Base-by-base conservation (phyloP, 176 grass and related monocot genomes). In the Lolium perenne region DNA sequence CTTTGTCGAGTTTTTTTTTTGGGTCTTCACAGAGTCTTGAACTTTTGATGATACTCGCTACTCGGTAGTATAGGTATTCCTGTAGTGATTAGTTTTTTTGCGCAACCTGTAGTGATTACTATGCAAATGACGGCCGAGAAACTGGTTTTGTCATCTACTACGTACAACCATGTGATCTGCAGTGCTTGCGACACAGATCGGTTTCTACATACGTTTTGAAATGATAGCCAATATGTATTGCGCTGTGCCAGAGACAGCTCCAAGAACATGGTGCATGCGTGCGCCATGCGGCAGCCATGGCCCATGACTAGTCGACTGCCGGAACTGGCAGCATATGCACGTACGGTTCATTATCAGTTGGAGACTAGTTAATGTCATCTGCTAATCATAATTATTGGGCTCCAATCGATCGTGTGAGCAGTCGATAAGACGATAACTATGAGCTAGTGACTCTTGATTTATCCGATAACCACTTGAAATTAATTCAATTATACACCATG, bases 261-360 rank as follows among this genome's bases (percentile, higher is more conserved):
- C 75, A 84, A 84, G 81, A 87, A 80, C 76, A 91, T 68, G 89
- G 74, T 80, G 75, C 85, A 83, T 47, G 46, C 46, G 9, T 47
- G 46, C 16, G 53, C 4, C 53, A 56, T 68, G 84, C 89, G 83
- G 66, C 89, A 91, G 38, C 8, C 57, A 74, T 91, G 85, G 75
- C 81, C 89, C 85, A 76, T 84, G 69, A 58, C 38, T 49, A 48
- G 38, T 20, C 22, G 51, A 86, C 54, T 56, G 51, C 26, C 25
- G 47, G 72, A 53, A 14, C 13, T 74, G 40, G 61, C 64, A 46
- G 80, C 85, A 35, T 66, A 17, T 35, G 26, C 63, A 53, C 72
- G 47, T 32, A 91, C 80, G 75, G 85, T 80, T 87, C 38, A 91
- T 87, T 87, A 91, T 85, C 80, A 76, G 80, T 75, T 80, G 80